These are phyloP conservation scores for Tolypocladium tropicale DNA, from an alignment of 2,329 filamentous ascomycete genomes.

Conservation along the genomic window DNA sequence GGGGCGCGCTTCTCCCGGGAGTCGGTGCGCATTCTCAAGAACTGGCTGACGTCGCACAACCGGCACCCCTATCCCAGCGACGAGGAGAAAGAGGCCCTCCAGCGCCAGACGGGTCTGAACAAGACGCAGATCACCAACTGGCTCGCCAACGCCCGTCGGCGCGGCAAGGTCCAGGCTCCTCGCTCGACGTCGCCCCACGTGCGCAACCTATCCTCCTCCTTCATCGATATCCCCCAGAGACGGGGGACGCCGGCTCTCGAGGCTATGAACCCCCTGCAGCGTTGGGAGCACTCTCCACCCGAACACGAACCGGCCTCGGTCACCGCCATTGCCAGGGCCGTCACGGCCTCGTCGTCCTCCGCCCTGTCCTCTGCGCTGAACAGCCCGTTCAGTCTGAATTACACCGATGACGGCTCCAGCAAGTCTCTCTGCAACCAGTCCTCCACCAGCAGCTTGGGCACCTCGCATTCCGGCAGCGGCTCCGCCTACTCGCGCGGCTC, in stretches of 20 bases:
- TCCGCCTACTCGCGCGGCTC: constrained; percentile 51
- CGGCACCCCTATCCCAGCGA: constrained; percentile 83
- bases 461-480: constrained; percentile 48
- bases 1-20: constrained; percentile 71
- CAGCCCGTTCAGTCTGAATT: constrained; percentile 46
- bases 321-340: constrained; percentile 46
- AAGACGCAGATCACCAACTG: constrained; percentile 83
- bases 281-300: constrained; percentile 49
- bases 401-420: constrained; percentile 51
- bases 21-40: constrained; percentile 70
- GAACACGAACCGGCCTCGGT: constrained; percentile 51
- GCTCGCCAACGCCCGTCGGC: constrained; percentile 79
- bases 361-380: constrained; percentile 43
- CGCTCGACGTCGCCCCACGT: constrained; percentile 61
- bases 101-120: constrained; percentile 69
- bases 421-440: constrained; percentile 49
- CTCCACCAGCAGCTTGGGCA: constrained; percentile 49
- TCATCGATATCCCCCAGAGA: constrained; percentile 64
- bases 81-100: constrained; percentile 72
- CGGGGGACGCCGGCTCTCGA: constrained; percentile 44
- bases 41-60: constrained; percentile 72
- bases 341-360: constrained; percentile 42
- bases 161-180: constrained; percentile 64
- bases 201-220: constrained; percentile 46
- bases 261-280: constrained; percentile 45